Conservation (phyloP, 495 filamentous ascomycete genomes). For the Penicillium turbatum region DNA sequence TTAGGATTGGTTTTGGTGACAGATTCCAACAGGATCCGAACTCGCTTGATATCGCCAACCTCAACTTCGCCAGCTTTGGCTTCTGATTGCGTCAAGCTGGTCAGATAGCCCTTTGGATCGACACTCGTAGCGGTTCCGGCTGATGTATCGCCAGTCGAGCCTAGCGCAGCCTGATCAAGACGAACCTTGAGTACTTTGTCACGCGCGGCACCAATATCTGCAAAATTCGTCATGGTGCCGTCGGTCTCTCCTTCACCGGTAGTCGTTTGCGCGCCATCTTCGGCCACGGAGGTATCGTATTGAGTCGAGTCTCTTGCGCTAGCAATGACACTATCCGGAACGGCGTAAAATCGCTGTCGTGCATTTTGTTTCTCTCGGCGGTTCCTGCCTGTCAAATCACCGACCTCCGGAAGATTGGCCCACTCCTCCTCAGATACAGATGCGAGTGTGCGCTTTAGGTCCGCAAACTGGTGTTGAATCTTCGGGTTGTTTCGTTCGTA, state of each 20-base stretch:
- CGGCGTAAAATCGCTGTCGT: constrained; percentile 87
- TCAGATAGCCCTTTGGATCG: constrained; percentile 93
- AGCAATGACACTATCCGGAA: constrained; percentile 93
- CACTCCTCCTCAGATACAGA: constrained; percentile 93
- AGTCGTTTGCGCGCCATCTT: constrained; percentile 60
- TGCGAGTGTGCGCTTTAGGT: constrained; percentile 83
- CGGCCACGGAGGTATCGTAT: constrained; percentile 77
- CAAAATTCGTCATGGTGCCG: constrained; percentile 94
- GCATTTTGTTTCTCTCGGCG: constrained; percentile 76
- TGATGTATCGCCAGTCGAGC: constrained; percentile 61
- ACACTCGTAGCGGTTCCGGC: constrained; percentile 85
- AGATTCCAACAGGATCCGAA: constrained; percentile 86
- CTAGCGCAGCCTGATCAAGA: constrained; percentile 81
- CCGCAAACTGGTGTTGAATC: constrained; percentile 97
- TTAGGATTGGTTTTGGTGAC: constrained; percentile 95
- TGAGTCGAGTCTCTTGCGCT: constrained; percentile 74
- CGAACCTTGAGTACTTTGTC: constrained; percentile 89
- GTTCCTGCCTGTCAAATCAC: constrained; percentile 92
- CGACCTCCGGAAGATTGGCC: constrained; percentile 92
- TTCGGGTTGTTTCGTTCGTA: constrained; percentile 97
- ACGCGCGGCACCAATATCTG: constrained; percentile 92
- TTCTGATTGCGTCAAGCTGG: constrained; percentile 76
- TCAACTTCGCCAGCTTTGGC: constrained; percentile 72
- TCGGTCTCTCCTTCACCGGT: constrained; percentile 53
- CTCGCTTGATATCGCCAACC: constrained; percentile 92